Percentiles rank a stretch among this genome's conserved stretches.
Evolutionary conservation across 345 rosid species (phyloP).

Genomic region (Rubroshorea leprosula): DNA sequence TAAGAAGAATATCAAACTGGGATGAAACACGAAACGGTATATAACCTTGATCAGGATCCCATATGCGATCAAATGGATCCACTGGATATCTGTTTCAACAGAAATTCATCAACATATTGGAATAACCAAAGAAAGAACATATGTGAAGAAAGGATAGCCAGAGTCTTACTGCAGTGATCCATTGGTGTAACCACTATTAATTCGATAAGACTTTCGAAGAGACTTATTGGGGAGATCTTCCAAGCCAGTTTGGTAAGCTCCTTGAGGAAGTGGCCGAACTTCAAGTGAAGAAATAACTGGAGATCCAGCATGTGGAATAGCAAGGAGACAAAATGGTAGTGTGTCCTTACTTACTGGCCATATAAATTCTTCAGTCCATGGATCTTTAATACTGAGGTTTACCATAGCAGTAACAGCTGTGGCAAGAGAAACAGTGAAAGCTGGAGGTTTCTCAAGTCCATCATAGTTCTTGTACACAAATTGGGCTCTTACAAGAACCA

Average conservation of each 20-base stretch:
- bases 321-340: slow-evolving; percentile 47
- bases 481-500: slow-evolving; percentile 60
- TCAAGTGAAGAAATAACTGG: slow-evolving; percentile 82
- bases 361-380: slow-evolving; percentile 74
- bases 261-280: slow-evolving; percentile 68
- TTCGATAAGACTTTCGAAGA: slow-evolving; percentile 57
- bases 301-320: slow-evolving; percentile 42
- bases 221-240: slow-evolving; percentile 33
- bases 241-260: slow-evolving; percentile 50
- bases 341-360: slow-evolving; percentile 51
- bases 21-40: slow-evolving; percentile 51
- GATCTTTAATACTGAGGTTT: slow-evolving; percentile 57
- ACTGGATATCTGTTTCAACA: slow-evolving; percentile 56
- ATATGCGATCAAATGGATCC: slow-evolving; percentile 79
- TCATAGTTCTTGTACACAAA: slow-evolving; percentile 81
- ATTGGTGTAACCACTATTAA: slow-evolving; percentile 61
- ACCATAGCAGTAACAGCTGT: slow-evolving; percentile 51
- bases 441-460: slow-evolving; percentile 54
- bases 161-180: slow-evolving; percentile 49
- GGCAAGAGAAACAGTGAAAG: slow-evolving; percentile 63
- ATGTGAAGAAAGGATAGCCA: neutral
- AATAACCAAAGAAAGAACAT: neutral
- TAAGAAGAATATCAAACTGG: slow-evolving; percentile 27
- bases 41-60: slow-evolving; percentile 73
- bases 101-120: slow-evolving; percentile 2